Evolutionary conservation across 75 land plant species (phyloP).

Genomic region (Sequoiadendron giganteum): DNA sequence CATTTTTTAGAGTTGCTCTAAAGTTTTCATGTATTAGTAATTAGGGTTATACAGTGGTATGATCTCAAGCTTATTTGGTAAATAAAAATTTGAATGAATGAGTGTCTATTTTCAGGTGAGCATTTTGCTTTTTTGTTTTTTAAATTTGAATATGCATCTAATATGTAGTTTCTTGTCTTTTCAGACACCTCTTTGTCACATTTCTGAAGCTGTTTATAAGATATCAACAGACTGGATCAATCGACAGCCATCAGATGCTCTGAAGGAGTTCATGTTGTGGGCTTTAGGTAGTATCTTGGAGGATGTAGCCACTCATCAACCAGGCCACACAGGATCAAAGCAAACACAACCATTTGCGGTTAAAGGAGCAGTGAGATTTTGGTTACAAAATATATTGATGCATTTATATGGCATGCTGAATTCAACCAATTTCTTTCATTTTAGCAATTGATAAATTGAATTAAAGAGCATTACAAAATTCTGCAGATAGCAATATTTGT

Average conservation of each 20-base stretch:
- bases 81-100: not conserved
- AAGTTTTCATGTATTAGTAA: not conserved
- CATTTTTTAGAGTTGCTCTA: slow-evolving; percentile 52
- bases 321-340: slow-evolving; percentile 63
- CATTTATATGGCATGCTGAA: not conserved
- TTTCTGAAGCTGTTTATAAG: slow-evolving; percentile 75
- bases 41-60: not conserved
- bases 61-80: not conserved
- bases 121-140: not conserved
- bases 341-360: slow-evolving; percentile 6
- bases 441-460: not conserved
- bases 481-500: slow-evolving; percentile 85
- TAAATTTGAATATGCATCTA: not conserved
- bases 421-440: not conserved
- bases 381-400: not conserved
- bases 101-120: not conserved
- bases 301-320: slow-evolving; percentile 56
- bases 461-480: not conserved
- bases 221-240: slow-evolving; percentile 74
- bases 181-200: slow-evolving; percentile 74
- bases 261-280: slow-evolving; percentile 68
- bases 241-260: slow-evolving; percentile 58
- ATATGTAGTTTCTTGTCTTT: not conserved
- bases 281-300: slow-evolving; percentile 59
- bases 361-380: not conserved